Percentiles rank a stretch among this genome's conserved stretches.
phyloP scores from a whole-genome alignment of 371 early-diverging fungal genomes.

The Rhizopus microsporus region DNA sequence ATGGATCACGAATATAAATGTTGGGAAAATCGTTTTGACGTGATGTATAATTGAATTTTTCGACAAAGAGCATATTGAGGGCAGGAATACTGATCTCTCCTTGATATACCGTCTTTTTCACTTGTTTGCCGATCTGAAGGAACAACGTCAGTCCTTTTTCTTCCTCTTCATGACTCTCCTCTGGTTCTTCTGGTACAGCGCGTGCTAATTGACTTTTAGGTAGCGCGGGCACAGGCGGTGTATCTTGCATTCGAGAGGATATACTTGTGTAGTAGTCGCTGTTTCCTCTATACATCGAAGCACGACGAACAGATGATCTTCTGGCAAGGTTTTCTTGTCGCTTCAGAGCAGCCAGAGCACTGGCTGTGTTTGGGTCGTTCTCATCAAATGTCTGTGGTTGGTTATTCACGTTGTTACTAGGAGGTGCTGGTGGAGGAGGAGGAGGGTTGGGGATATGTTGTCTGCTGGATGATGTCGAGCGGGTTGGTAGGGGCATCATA shows the following conservation, averaged over 20 bases:
- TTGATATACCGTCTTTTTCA: conserved; percentile 57
- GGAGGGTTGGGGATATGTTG: conserved; percentile 27
- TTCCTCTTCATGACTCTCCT: conserved; percentile 10
- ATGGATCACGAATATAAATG: conserved; percentile 70
- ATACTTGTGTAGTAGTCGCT: conserved; percentile 17
- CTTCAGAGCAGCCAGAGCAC: conserved; percentile 49
- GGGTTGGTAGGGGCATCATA: conserved; percentile 40
- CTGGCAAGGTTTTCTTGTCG: conserved; percentile 51
- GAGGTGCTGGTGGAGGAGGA: conserved; percentile 24
- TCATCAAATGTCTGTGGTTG: conserved; percentile 34
- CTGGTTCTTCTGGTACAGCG: conserved; percentile 24
- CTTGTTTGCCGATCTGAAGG: conserved; percentile 61
- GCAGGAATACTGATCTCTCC: conserved; percentile 65
- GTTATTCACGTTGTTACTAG: background rate
- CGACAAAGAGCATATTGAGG: conserved; percentile 66
- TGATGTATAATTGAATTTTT: conserved; percentile 63
- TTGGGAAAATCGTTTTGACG: conserved; percentile 64
- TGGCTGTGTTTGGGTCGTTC: conserved; percentile 47
- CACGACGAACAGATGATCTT: conserved; percentile 48
- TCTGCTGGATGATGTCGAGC: conserved; percentile 44
- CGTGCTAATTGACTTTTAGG: conserved; percentile 18
- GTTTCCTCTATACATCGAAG: conserved; percentile 44
- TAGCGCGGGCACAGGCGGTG: conserved; percentile 45
- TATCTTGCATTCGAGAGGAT: conserved; percentile 13
- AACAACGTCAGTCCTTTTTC: conserved; percentile 38